Base-by-base conservation (phyloP, 306 rosid species). In the Fragaria vesca region DNA sequence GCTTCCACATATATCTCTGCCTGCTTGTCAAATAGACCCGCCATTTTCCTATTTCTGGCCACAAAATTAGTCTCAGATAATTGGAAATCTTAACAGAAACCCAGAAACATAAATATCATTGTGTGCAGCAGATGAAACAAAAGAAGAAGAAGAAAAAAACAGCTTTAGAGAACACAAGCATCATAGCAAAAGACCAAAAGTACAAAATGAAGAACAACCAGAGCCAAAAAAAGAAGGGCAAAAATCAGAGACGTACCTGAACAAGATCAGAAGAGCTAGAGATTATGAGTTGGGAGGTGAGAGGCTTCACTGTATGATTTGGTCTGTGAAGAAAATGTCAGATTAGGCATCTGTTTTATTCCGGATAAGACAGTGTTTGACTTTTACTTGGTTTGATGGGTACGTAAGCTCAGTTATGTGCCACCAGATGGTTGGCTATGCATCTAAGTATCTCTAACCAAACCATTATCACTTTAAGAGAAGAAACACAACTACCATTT, bases 21-120 rank as follows among this genome's bases (percentile, higher is more conserved):
- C 68, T 79, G 81, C 73, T 79, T 82, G 65, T 76, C 84, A 36
- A 76, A 85, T 67, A 68, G 55, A 30, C 85, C 86, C 21, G 82
- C 86, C 82, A 82, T 85, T 28, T 51, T 18, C 71, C 71, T 66
- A 32, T 32, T 32, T 63, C 21, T 38, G 12, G 69, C 69, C 21
- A 63, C 69, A 17, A 63, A 30, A 6, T 63, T 3, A 63, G 45
- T 30, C 4, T 63, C 43, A 13, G 4, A 15, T 16, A 62, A 6
- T 2, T 13, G 7, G 7, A 62, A 30, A 30, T 10, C 40, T 30
- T 30, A 2, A 28, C 6, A 38, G 42, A 38, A 36, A 36, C 40
- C 40, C 40, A 36, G 40, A 36, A 36, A 36, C 42, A 38, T 38
- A 38, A 38, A 38, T 38, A 38, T 38, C 42, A 42, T 42, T 1